Evolutionary conservation across 768 basidiomycete species (phyloP).

Genomic region (Obba rivulosa): DNA sequence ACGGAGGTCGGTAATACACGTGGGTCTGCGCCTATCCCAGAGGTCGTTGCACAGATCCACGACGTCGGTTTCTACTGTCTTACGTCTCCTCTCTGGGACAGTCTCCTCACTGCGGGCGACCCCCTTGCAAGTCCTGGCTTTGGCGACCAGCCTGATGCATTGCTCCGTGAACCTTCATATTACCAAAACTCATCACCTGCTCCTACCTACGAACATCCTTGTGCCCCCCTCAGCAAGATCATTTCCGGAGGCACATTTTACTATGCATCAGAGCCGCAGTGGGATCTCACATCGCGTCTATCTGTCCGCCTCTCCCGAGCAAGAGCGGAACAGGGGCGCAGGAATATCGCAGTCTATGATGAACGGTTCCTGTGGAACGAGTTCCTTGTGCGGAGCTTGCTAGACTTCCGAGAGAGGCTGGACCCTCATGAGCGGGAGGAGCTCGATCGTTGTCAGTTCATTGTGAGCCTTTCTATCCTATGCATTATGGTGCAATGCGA

Average conservation of each 20-base stretch:
- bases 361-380: conserved; percentile 95
- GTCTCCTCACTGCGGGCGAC: conserved; percentile 51
- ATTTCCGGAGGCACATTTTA: conserved; percentile 92
- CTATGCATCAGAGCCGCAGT: conserved; percentile 74
- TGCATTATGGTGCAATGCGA: neutral
- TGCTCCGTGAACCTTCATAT: conserved; percentile 31
- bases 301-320: conserved; percentile 50
- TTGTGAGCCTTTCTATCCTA: conserved; percentile 46
- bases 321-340: conserved; percentile 37
- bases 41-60: conserved; percentile 78
- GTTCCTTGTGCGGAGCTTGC: conserved; percentile 78
- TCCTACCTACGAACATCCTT: conserved; percentile 84
- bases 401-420: conserved; percentile 83
- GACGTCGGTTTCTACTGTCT: conserved; percentile 88
- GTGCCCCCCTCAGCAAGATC: conserved; percentile 83
- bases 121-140: conserved; percentile 47
- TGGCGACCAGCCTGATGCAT: conserved; percentile 47
- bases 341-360: conserved; percentile 46
- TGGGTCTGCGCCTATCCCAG: conserved; percentile 49
- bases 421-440: conserved; percentile 63
- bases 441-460: conserved; percentile 79
- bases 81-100: conserved; percentile 82
- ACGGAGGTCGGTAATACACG: conserved; percentile 71
- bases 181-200: conserved; percentile 37
- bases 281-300: conserved; percentile 88